Percentiles rank a stretch among this genome's conserved stretches.
Evolutionary conservation across 768 basidiomycete species (phyloP).

Genomic region (Podaxis sp.): DNA sequence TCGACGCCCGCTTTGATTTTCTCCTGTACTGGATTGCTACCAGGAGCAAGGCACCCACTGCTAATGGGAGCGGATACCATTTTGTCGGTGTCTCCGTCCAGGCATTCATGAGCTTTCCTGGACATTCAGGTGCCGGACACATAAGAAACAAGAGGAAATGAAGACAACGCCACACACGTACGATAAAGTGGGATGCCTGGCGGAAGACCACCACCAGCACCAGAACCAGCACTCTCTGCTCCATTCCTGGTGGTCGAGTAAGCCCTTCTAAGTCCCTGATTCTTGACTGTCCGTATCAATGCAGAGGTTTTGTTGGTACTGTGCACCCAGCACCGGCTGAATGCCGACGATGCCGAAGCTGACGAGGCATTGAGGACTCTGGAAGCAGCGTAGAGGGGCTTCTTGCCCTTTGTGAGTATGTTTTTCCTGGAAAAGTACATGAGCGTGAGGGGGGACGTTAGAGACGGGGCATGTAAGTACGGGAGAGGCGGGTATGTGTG

Average conservation of each 20-base stretch:
- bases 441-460: constrained; percentile 5
- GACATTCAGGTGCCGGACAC: neutral
- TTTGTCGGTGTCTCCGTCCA: constrained; percentile 87
- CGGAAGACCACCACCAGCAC: constrained; percentile 12
- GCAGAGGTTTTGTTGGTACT: constrained; percentile 51
- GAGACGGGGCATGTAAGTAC: neutral
- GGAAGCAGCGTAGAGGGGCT: constrained; percentile 55
- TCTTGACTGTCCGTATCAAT: constrained; percentile 40
- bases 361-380: constrained; percentile 47
- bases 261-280: constrained; percentile 30
- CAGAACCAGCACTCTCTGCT: constrained; percentile 19
- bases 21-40: constrained; percentile 74
- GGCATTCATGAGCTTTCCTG: constrained; percentile 65
- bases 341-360: constrained; percentile 41
- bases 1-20: constrained; percentile 40
- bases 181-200: constrained; percentile 48
- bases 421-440: constrained; percentile 51
- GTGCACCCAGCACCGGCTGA: constrained; percentile 48
- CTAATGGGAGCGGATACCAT: constrained; percentile 94
- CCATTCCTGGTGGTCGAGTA: constrained; percentile 32
- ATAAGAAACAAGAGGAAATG: neutral
- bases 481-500: no score
- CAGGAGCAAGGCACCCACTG: constrained; percentile 86
- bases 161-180: constrained; percentile 24
- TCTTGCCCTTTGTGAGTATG: constrained; percentile 47